Conservation (phyloP, 1,139 yeast genomes). For the Debaryomyces robertsiae region DNA sequence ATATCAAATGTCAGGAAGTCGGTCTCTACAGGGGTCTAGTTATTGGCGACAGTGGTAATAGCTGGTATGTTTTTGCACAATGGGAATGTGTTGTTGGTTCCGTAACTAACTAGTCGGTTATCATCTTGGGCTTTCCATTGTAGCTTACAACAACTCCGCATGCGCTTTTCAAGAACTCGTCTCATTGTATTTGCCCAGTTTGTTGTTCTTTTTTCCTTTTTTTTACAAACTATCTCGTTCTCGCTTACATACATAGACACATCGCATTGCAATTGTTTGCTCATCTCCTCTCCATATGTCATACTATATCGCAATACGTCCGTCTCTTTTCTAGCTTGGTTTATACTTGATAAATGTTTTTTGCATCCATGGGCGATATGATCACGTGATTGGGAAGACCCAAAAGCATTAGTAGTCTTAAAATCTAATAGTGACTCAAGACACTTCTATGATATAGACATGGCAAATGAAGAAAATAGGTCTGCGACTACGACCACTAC, state of each 20-base stretch:
- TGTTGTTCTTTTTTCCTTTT: neutral
- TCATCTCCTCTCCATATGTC: slow-evolving; percentile 2
- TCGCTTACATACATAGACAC: too few relatives aligned
- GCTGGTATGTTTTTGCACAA: slow-evolving; percentile 91
- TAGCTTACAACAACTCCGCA: too few relatives aligned
- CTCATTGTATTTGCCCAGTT: neutral
- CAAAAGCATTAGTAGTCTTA: too few relatives aligned
- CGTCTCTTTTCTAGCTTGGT: slow-evolving; percentile 4
- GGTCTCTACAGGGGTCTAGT: slow-evolving; percentile 88
- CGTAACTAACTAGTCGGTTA: slow-evolving; percentile 17
- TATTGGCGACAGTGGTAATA: slow-evolving; percentile 73
- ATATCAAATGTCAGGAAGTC: slow-evolving; percentile 62
- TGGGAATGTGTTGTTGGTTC: slow-evolving; percentile 64
- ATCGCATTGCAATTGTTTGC: neutral
- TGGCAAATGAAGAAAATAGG: too few relatives aligned
- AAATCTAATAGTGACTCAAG: too few relatives aligned
- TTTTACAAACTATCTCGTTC: too few relatives aligned
- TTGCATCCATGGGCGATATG: slow-evolving; percentile 1
- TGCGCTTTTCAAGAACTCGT: neutral
- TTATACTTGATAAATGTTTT: slow-evolving; percentile 4
- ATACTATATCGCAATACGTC: neutral
- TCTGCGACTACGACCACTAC: slow-evolving; percentile 1
- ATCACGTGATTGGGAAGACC: slow-evolving; percentile 2
- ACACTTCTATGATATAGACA: too few relatives aligned
- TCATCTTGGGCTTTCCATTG: too few relatives aligned